Base-by-base conservation (phyloP, 192 early-diverging fungal genomes). In the Coemansia sp. region DNA sequence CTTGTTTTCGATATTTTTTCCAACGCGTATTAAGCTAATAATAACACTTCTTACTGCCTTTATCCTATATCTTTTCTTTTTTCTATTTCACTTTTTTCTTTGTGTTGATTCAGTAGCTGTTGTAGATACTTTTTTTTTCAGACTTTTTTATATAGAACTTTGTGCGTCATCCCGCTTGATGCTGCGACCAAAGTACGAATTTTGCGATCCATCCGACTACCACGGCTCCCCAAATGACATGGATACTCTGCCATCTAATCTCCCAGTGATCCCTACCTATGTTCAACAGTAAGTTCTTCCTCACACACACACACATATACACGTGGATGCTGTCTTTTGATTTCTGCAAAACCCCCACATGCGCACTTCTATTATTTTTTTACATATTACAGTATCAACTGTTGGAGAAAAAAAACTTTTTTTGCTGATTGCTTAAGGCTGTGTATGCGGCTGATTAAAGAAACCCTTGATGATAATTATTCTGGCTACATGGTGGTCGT, bases 121-220 rank as follows among this genome's bases (percentile, higher is more conserved):
- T 45, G 42, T 45, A 45, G 42, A 62, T 30, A 62, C 48, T 29
- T 67, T 22, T 25, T 22, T 25, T 54, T 56, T 51, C 51, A 42
- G 28, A 11, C 40, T 38, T 57, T 10, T 18, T 48, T 42, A 25
- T 30, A 20, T 36, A 57, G 32, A 36, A 18, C 30, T 33, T 30
- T 33, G 30, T 32, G 56, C 56, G 33, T 33, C 28, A 25, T 54
- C 29, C 28, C 28, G 29, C 29, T 60, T 54, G 33, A 80, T 80
- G 77, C 66, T 80, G 63, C 72, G 69, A 33, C 69, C 68, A 72
- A 68, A 68, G 56, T 80, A 80, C 77, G 72, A 80, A 63, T 80
- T 80, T 55, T 80, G 77, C 61, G 77, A 80, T 52, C 63, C 77
- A 28, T 67, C 77, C 51, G 77, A 80, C 61, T 73, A 64, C 56